phyloP scores from a whole-genome alignment of 2,329 filamentous ascomycete species.

The Trichoderma lentiforme region DNA sequence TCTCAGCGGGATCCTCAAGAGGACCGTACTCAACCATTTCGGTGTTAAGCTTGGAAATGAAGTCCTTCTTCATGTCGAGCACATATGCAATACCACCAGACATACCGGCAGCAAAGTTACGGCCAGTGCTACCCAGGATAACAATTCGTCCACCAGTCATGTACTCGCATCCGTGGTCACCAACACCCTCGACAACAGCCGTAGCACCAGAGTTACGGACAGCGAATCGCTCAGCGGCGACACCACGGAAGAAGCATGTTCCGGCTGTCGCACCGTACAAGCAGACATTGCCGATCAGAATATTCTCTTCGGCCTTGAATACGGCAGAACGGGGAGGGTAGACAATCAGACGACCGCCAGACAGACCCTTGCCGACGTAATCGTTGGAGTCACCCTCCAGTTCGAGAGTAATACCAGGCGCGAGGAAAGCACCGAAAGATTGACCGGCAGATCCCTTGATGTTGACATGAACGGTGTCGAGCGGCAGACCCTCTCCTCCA shows the following conservation, averaged over 20 bases:
- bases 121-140: slow-evolving; percentile 82
- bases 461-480: slow-evolving; percentile 93
- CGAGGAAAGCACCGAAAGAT: slow-evolving; percentile 92
- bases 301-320: slow-evolving; percentile 95
- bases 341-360: slow-evolving; percentile 86
- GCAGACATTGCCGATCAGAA: slow-evolving; percentile 90
- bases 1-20: slow-evolving; percentile 81
- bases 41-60: slow-evolving; percentile 88
- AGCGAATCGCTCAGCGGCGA: slow-evolving; percentile 93
- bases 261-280: slow-evolving; percentile 90
- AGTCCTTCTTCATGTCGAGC: slow-evolving; percentile 84
- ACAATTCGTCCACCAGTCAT: slow-evolving; percentile 95
- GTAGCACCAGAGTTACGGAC: slow-evolving; percentile 95
- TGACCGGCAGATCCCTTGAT: slow-evolving; percentile 96
- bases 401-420: slow-evolving; percentile 89
- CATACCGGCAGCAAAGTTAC: slow-evolving; percentile 98
- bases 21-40: slow-evolving; percentile 93
- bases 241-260: slow-evolving; percentile 93
- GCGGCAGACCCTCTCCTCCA: slow-evolving; percentile 81
- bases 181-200: slow-evolving; percentile 92
- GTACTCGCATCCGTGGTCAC: slow-evolving; percentile 97
- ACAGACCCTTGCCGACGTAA: slow-evolving; percentile 94
- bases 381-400: slow-evolving; percentile 95
- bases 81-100: slow-evolving; percentile 96
- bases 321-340: slow-evolving; percentile 88